phyloP scores from a whole-genome alignment of 768 basidiomycete species.

The Trametes cubensis region DNA sequence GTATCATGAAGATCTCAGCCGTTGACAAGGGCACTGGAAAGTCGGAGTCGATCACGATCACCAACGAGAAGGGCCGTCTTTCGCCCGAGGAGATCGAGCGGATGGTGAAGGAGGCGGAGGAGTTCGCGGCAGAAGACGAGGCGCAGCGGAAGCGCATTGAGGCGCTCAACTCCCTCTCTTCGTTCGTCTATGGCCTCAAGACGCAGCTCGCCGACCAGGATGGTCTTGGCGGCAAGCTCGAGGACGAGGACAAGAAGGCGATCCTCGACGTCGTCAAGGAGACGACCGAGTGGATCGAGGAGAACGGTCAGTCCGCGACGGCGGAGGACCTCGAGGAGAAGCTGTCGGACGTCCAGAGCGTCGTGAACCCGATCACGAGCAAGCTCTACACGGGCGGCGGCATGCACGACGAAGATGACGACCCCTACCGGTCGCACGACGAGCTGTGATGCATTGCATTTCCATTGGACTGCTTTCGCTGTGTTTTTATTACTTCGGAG shows the following conservation, averaged over 20 bases:
- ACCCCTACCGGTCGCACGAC: constrained; percentile 44
- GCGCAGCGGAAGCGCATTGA: constrained; percentile 83
- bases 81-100: constrained; percentile 76
- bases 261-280: constrained; percentile 85
- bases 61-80: constrained; percentile 91
- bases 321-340: constrained; percentile 95
- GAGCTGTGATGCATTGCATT: constrained; percentile 39
- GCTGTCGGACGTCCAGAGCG: constrained; percentile 66
- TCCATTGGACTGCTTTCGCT: constrained; percentile 9
- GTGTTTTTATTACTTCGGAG: constrained; percentile 26
- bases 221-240: constrained; percentile 88
- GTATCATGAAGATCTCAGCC: constrained; percentile 86
- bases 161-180: constrained; percentile 77
- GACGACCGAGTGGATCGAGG: constrained; percentile 90
- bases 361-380: constrained; percentile 84
- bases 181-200: constrained; percentile 88
- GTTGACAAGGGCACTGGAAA: constrained; percentile 93
- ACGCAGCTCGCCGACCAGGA: constrained; percentile 85
- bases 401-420: constrained; percentile 41
- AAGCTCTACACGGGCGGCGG: constrained; percentile 63
- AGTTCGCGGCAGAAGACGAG: constrained; percentile 80
- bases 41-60: constrained; percentile 89
- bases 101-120: constrained; percentile 93
- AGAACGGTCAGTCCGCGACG: constrained; percentile 72
- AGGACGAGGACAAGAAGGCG: constrained; percentile 82